Conservation (phyloP, 1,139 yeast genomes). For the Yamadazyma blattariae region DNA sequence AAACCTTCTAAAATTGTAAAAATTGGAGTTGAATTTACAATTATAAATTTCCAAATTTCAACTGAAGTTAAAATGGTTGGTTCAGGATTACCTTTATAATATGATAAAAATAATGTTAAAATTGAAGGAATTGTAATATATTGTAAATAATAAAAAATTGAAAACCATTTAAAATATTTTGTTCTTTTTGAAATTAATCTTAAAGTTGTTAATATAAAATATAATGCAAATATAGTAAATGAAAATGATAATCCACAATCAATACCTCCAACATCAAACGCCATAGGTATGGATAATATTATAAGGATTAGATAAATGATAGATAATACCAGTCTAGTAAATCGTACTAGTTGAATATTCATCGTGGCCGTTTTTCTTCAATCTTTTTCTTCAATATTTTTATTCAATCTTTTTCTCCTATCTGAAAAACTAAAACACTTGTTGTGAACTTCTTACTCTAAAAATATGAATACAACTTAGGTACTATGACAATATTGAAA, state of each 20-base stretch:
- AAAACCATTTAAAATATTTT: conserved; percentile 50
- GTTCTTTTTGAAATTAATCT: conserved; percentile 53
- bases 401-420: too few species aligned
- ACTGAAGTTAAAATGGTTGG: conserved; percentile 15
- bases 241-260: conserved; percentile 88
- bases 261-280: conserved; percentile 94
- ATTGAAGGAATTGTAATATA: conserved; percentile 82
- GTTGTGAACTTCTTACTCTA: too few species aligned
- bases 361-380: too few species aligned
- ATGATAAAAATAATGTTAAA: conserved; percentile 67
- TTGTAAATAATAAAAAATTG: conserved; percentile 72
- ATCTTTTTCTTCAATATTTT: too few species aligned
- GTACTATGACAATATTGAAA: too few species aligned
- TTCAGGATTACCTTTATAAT: conserved; percentile 24
- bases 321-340: conserved; percentile 40
- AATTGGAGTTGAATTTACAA: conserved; percentile 80
- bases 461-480: too few species aligned
- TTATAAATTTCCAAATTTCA: conserved; percentile 59
- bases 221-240: conserved; percentile 64
- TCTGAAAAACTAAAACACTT: too few species aligned
- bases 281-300: conserved; percentile 82
- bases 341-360: conserved; percentile 9
- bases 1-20: conserved; percentile 91
- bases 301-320: conserved; percentile 63
- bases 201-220: conserved; percentile 70